Conservation (phyloP, 768 basidiomycete species). For the Phaffia australis region DNA sequence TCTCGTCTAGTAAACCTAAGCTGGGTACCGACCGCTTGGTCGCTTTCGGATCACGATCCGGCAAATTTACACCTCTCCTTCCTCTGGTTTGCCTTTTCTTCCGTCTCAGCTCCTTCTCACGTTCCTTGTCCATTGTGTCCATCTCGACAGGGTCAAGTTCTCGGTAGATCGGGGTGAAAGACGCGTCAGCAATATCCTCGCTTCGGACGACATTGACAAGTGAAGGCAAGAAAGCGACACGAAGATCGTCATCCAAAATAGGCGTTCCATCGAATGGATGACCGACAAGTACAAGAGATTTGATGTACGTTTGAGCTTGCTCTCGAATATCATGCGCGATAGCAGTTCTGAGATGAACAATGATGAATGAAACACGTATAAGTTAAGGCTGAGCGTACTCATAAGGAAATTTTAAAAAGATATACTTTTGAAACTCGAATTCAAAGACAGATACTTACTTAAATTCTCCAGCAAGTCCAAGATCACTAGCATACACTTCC, state of each 20-base stretch:
- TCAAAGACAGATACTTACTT: conserved; percentile 46
- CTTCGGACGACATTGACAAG: conserved; percentile 54
- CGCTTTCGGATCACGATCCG: conserved; percentile 83
- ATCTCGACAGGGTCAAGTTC: conserved; percentile 81
- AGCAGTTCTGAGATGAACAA: conserved; percentile 56
- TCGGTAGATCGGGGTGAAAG: conserved; percentile 80
- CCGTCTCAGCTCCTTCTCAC: conserved; percentile 76
- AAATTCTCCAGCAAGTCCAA: conserved; percentile 87
- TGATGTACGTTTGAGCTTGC: conserved; percentile 82
- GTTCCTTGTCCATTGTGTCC: conserved; percentile 76
- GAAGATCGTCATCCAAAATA: conserved; percentile 81
- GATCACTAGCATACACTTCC: conserved; percentile 67
- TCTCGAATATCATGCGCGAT: conserved; percentile 93
- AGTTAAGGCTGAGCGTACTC: conserved; percentile 4
- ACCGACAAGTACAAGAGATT: conserved; percentile 79
- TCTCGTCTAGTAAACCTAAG: conserved; percentile 45
- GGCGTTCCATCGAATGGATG: conserved; percentile 68
- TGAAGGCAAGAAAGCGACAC: conserved; percentile 76
- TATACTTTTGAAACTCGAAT: background rate
- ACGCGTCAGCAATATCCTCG: conserved; percentile 54
- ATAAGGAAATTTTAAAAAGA: background rate
- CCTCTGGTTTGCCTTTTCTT: conserved; percentile 69
- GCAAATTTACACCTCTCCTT: conserved; percentile 64
- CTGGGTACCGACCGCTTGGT: conserved; percentile 84
- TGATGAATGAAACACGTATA: background rate